A percentile compares a stretch with the other conserved stretches of the same genome.
Conservation (phyloP, 345 rosid species). For the Syzygium jambos region DNA sequence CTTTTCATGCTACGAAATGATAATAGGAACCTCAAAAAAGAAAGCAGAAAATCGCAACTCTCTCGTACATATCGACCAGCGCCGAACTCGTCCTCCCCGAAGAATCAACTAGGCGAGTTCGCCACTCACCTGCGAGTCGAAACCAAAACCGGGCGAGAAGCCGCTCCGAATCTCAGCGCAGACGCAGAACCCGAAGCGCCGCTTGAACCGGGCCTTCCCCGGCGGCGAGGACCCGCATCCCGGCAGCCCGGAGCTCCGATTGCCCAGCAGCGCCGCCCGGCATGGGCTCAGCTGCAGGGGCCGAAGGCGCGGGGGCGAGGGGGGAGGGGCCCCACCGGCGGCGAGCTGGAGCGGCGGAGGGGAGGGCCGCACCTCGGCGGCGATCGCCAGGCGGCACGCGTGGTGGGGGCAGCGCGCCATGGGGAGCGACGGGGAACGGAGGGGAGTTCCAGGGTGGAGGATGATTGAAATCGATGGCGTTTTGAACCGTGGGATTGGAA, state of each 20-base stretch:
- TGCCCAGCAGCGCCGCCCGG: not conserved
- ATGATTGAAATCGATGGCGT: not conserved
- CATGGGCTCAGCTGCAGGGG: slow-evolving; percentile 3
- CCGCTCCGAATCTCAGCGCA: slow-evolving; percentile 55
- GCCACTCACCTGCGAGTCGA: slow-evolving; percentile 65
- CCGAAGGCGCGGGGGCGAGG: slow-evolving; percentile 4
- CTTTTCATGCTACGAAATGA: not conserved
- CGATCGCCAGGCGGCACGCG: slow-evolving; percentile 31
- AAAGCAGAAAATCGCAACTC: not conserved
- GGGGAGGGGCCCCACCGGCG: slow-evolving; percentile 8
- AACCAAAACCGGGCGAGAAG: slow-evolving; percentile 43
- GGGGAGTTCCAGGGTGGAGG: not conserved
- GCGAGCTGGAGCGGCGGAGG: slow-evolving; percentile 40
- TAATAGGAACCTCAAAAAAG: not conserved
- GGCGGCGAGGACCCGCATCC: slow-evolving; percentile 21
- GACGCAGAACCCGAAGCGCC: slow-evolving; percentile 36
- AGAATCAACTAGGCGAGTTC: not conserved
- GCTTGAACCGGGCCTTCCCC: slow-evolving; percentile 23
- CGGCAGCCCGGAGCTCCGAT: slow-evolving; percentile 9
- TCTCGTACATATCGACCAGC: not conserved
- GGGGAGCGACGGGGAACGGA: slow-evolving; percentile 5
- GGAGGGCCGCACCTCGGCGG: slow-evolving; percentile 31
- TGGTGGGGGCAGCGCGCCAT: slow-evolving; percentile 38
- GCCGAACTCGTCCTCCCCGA: not conserved
- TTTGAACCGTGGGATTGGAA: not conserved